Conservation (phyloP, 2,329 filamentous ascomycete species). For the Neobulgaria alba region DNA sequence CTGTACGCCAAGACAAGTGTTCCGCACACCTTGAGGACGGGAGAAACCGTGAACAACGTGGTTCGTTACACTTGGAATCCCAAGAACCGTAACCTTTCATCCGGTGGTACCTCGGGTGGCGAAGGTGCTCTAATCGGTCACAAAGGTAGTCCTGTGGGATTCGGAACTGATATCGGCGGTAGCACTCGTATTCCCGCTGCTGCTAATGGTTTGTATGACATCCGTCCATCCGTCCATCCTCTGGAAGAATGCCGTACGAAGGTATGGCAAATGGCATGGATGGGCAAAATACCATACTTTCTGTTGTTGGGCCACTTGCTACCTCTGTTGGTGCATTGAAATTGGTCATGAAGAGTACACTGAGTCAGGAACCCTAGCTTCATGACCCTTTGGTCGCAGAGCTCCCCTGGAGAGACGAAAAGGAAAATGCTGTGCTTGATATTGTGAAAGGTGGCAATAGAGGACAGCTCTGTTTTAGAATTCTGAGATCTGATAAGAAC, state of each 20-base stretch:
- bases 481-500: slow-evolving; percentile 43
- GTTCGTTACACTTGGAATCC: slow-evolving; percentile 32
- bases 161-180: slow-evolving; percentile 29
- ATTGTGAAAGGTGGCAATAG: slow-evolving; percentile 31
- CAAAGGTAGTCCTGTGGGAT: slow-evolving; percentile 25
- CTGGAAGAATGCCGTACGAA: slow-evolving; percentile 37
- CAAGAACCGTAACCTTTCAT: slow-evolving; percentile 23
- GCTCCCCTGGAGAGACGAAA: slow-evolving; percentile 53
- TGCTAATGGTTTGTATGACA: slow-evolving; percentile 32
- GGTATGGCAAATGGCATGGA: slow-evolving; percentile 50
- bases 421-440: slow-evolving; percentile 28
- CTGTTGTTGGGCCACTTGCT: slow-evolving; percentile 55
- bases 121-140: slow-evolving; percentile 28
- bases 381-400: slow-evolving; percentile 57
- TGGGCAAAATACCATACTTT: slow-evolving; percentile 54
- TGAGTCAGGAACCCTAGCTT: slow-evolving; percentile 55
- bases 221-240: slow-evolving; percentile 31
- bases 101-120: slow-evolving; percentile 27
- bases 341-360: slow-evolving; percentile 46
- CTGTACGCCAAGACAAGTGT: slow-evolving; percentile 35
- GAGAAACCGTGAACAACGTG: slow-evolving; percentile 37
- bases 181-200: slow-evolving; percentile 30
- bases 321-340: slow-evolving; percentile 45
- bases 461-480: slow-evolving; percentile 42
- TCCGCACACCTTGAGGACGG: slow-evolving; percentile 32